Evolutionary conservation across 108 stramenopile species (phyloP), one percentile per base, ranked within the genome.

Genomic region (Hondaea fermentalgiana): DNA sequence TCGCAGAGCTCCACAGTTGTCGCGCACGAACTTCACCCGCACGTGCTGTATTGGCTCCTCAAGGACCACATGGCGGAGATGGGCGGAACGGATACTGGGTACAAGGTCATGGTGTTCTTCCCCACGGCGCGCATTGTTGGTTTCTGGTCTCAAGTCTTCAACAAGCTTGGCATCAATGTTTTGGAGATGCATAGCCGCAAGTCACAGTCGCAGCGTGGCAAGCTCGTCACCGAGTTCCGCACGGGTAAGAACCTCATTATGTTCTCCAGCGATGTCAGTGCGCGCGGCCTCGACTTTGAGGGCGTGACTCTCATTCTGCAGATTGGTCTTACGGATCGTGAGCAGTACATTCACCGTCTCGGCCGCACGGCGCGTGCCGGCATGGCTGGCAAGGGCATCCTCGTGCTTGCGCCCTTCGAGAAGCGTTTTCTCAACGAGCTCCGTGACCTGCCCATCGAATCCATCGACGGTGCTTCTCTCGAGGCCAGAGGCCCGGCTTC

Each of bases 301-400:
- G 93, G 93, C 88, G 95, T 96, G 0, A 95, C 94, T 10, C 93
- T 93, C 28, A 95, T 97, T 23, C 69, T 97, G 19, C 97, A 97
- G 91, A 90, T 97, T 83, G 96, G 97, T 19, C 89, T 95, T 44
- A 91, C 98, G 6, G 91, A 89, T 89, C 88, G 94, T 83, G 97
- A 96, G 72, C 96, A 96, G 72, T 98, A 98, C 89, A 92, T 98
- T 58, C 98, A 99, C 93, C 95, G 98, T n/a, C 93, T 99, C 5
- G 98, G 98, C 21, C 94, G 98, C 25, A 98, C 97, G 10, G 98
- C 96, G 21, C 92, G 98, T 19, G 97, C 97, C 10, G 97, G 97
- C 21, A 91, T 83, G 87, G 87, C 28, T 4, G 93, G 93, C 19
- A 59, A 59, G n/a, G 93, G 93, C 53, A 42, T 93, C 21, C 87